phyloP scores from a whole-genome alignment of 768 basidiomycete genomes.

The Gloeostereum incarnatum region DNA sequence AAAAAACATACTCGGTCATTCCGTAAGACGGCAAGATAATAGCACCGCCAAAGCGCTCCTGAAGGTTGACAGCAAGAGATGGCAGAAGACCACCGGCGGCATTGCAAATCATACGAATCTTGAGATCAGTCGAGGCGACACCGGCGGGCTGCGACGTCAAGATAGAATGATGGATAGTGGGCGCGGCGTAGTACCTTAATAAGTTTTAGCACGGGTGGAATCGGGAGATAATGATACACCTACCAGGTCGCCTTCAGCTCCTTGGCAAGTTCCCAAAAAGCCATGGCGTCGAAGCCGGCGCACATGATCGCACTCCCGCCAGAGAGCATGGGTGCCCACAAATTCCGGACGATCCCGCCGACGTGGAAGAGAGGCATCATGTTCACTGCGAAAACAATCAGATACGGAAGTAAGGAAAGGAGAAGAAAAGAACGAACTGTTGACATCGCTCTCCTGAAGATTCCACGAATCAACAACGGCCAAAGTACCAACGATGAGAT shows the following conservation, averaged over 20 bases:
- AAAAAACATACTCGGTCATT: conserved; percentile 37
- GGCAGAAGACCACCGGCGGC: conserved; percentile 45
- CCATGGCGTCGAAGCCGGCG: conserved; percentile 38
- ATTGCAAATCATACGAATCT: conserved; percentile 35
- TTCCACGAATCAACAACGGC: conserved; percentile 33
- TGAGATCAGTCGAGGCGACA: conserved; percentile 20
- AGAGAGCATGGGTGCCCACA: conserved; percentile 43
- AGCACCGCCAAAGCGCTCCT: conserved; percentile 33
- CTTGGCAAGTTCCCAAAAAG: conserved; percentile 34
- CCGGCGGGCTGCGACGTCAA: conserved; percentile 24
- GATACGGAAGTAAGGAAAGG: background rate
- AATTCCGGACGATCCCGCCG: conserved; percentile 48
- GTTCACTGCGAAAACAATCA: conserved; percentile 17
- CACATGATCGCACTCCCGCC: conserved; percentile 46
- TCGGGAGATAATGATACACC: conserved; percentile 11
- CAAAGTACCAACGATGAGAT: conserved; percentile 32
- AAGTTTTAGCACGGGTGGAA: background rate
- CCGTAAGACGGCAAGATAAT: conserved; percentile 49
- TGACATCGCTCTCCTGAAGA: conserved; percentile 26
- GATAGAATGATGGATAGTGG: conserved; percentile 41
- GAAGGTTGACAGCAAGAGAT: conserved; percentile 36
- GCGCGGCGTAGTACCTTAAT: conserved; percentile 38
- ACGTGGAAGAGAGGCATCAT: conserved; percentile 54
- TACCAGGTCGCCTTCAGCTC: conserved; percentile 39
- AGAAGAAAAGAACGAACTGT: conserved; percentile 21